Evolutionary conservation across 768 basidiomycete genomes (phyloP).

Genomic region (Mycena olivaceomarginata): DNA sequence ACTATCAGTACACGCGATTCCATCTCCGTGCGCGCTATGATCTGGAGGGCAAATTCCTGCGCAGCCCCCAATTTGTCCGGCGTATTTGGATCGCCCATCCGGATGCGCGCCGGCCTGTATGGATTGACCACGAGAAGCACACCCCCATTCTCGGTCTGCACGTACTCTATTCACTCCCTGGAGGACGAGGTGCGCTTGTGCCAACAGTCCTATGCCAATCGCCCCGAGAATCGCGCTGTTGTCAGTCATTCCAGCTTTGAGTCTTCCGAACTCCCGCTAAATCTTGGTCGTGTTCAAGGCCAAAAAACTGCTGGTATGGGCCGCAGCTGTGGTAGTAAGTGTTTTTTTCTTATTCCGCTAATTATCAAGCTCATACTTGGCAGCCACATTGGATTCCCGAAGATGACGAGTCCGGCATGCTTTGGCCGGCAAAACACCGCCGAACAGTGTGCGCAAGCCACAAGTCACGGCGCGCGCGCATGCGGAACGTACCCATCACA

Average conservation of each 20-base stretch:
- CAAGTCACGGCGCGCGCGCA: not conserved
- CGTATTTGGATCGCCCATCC: not conserved
- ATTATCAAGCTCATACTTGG: not conserved
- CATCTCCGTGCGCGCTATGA: not conserved
- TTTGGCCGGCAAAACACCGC: not conserved
- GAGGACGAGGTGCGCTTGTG: not conserved
- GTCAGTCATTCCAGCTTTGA: not conserved
- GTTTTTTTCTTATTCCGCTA: not conserved
- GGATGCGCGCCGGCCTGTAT: not conserved
- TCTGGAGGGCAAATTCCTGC: not conserved
- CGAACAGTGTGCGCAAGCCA: not conserved
- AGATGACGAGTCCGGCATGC: not conserved
- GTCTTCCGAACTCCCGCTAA: not conserved
- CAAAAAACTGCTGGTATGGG: not conserved
- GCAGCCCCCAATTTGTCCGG: conserved; percentile 1
- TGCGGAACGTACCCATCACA: not conserved
- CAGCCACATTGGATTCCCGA: not conserved
- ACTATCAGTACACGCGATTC: not conserved
- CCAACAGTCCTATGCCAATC: not conserved
- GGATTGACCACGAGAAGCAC: conserved; percentile 7
- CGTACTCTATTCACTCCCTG: not conserved
- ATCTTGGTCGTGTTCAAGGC: not conserved
- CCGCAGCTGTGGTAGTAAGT: not conserved
- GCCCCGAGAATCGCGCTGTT: not conserved
- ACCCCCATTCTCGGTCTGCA: not conserved